Evolutionary conservation across 805 yeast genomes (phyloP).

Genomic region (Hanseniaspora valbyensis): DNA sequence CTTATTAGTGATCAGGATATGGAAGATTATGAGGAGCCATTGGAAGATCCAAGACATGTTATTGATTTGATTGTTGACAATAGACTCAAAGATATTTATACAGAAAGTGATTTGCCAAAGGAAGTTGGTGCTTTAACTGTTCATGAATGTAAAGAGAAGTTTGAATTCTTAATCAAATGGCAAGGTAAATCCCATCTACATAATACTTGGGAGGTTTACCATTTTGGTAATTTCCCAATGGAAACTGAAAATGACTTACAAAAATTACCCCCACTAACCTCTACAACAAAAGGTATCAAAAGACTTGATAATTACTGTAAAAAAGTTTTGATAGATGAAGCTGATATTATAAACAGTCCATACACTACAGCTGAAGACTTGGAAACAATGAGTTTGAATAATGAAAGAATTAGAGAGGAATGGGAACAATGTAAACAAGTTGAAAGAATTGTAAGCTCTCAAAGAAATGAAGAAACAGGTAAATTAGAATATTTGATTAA

Average conservation of each 20-base stretch:
- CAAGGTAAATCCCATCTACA: constrained; percentile 77
- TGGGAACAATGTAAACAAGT: constrained; percentile 72
- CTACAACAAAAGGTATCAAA: constrained; percentile 58
- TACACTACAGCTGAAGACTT: constrained; percentile 79
- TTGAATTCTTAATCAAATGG: constrained; percentile 72
- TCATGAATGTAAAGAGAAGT: constrained; percentile 48
- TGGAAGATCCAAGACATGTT: constrained; percentile 10
- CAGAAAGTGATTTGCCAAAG: constrained; percentile 26
- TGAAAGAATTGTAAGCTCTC: constrained; percentile 81
- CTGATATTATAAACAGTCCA: constrained; percentile 68
- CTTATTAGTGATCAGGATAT: constrained; percentile 19
- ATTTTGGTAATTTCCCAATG: constrained; percentile 31
- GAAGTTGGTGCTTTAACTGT: constrained; percentile 26
- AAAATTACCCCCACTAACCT: constrained; percentile 9
- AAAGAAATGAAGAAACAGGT: constrained; percentile 51
- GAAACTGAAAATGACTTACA: constrained; percentile 17
- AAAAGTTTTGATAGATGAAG: constrained; percentile 60
- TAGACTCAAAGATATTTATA: constrained; percentile 24
- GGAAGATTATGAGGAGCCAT: constrained; percentile 22
- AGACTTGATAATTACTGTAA: constrained; percentile 83
- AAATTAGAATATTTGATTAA: constrained; percentile 75
- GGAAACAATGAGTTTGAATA: constrained; percentile 86
- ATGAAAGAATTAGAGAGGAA: constrained; percentile 74
- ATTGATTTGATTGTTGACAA: constrained; percentile 4
- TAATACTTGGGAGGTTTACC: constrained; percentile 72